Conservation (phyloP, 805 yeast genomes). For the Wickerhamiella galacta region DNA sequence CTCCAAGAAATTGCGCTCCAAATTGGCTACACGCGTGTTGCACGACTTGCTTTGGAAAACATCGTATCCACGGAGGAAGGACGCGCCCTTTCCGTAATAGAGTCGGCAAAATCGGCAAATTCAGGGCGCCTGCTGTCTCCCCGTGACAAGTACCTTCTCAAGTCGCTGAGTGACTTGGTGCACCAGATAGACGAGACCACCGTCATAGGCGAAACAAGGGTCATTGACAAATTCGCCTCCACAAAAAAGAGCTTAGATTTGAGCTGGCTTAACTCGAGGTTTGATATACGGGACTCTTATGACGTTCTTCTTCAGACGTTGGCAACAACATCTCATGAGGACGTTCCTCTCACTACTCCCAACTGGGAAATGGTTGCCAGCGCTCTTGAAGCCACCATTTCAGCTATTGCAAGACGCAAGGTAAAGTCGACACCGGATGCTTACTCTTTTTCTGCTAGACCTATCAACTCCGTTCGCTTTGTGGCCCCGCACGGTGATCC, state of each 20-base stretch:
- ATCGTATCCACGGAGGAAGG: slow-evolving; percentile 9
- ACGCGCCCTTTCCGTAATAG: slow-evolving; percentile 9
- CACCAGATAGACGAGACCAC: slow-evolving; percentile 2
- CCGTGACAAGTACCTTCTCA: slow-evolving; percentile 6
- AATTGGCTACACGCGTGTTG: slow-evolving; percentile 8
- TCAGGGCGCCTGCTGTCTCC: slow-evolving; percentile 9
- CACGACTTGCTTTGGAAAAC: slow-evolving; percentile 13
- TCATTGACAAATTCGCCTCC: no score
- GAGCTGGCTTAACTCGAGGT: slow-evolving; percentile 1
- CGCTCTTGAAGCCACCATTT: slow-evolving; percentile 3
- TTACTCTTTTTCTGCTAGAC: slow-evolving; percentile 1
- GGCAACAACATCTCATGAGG: background rate
- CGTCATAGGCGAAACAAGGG: background rate
- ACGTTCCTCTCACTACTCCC: background rate
- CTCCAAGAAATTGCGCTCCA: slow-evolving; percentile 3
- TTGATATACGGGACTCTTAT: no score
- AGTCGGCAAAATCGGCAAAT: slow-evolving; percentile 3
- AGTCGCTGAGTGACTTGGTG: slow-evolving; percentile 7
- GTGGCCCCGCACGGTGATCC: slow-evolving; percentile 7
- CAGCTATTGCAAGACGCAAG: background rate
- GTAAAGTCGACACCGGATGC: slow-evolving; percentile 1
- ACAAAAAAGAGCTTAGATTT: background rate
- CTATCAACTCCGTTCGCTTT: slow-evolving; percentile 4
- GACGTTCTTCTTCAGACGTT: background rate
- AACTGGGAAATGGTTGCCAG: slow-evolving; percentile 4